phyloP scores from a whole-genome alignment of 495 filamentous ascomycete genomes.

The Friedmanniomyces endolithicus region DNA sequence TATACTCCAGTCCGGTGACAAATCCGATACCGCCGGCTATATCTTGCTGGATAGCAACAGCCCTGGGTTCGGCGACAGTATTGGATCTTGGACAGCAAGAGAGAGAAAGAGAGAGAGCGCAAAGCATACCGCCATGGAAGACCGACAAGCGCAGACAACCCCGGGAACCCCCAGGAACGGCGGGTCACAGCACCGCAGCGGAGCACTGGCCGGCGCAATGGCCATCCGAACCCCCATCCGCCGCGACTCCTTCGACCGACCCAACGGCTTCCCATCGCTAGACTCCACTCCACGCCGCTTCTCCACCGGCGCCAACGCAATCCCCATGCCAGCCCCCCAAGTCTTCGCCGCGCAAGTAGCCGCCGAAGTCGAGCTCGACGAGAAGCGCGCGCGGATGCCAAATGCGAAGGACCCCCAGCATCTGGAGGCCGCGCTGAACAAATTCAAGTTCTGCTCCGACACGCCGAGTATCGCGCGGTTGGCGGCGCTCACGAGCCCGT shows the following conservation, averaged over 20 bases:
- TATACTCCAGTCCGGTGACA: background rate
- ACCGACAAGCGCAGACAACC: background rate
- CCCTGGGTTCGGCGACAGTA: background rate
- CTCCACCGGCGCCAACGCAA: slow-evolving; percentile 15
- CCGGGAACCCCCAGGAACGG: slow-evolving; percentile 1
- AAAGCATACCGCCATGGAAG: slow-evolving; percentile 1
- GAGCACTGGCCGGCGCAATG: slow-evolving; percentile 13
- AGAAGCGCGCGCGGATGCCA: background rate
- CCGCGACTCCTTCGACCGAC: slow-evolving; percentile 21
- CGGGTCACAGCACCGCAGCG: background rate
- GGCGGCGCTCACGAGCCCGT: slow-evolving; percentile 67
- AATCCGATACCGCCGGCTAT: background rate
- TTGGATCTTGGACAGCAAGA: background rate
- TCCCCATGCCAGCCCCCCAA: slow-evolving; percentile 18
- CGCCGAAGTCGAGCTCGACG: slow-evolving; percentile 12
- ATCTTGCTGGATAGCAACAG: background rate
- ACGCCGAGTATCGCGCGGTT: slow-evolving; percentile 30
- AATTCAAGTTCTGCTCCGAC: slow-evolving; percentile 15
- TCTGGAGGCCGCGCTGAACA: slow-evolving; percentile 17
- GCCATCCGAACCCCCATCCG: slow-evolving; percentile 16
- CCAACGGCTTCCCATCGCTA: slow-evolving; percentile 10
- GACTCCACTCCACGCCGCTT: slow-evolving; percentile 20
- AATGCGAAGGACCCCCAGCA: slow-evolving; percentile 12
- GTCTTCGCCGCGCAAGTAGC: slow-evolving; percentile 15
- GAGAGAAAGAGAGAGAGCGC: background rate